Conservation (phyloP, 2,329 filamentous ascomycete genomes). For the Aspergillus udagawae region DNA sequence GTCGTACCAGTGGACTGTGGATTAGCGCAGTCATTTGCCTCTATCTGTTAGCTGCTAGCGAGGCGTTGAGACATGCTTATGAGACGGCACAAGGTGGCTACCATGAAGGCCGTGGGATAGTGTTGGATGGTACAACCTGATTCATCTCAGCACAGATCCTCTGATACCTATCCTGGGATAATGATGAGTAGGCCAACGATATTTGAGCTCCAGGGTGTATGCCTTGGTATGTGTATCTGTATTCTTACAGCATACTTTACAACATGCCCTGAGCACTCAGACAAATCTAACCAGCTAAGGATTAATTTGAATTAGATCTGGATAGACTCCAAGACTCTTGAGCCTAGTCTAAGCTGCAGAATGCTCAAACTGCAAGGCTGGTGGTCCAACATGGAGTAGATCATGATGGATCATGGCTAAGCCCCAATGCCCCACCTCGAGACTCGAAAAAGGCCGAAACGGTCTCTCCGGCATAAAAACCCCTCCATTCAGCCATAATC, state of each 20-base stretch:
- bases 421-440: slow-evolving; percentile 28
- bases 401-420: slow-evolving; percentile 23
- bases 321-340: background rate
- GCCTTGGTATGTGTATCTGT: background rate
- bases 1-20: background rate
- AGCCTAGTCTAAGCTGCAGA: background rate
- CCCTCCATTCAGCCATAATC: background rate
- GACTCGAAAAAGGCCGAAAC: background rate
- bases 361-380: background rate
- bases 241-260: background rate
- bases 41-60: background rate
- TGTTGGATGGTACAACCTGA: no score
- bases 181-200: background rate
- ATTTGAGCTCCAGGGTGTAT: background rate
- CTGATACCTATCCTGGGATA: background rate
- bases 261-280: background rate
- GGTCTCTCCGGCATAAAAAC: background rate
- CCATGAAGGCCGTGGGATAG: no score
- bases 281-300: background rate
- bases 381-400: background rate
- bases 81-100: no score
- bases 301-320: background rate
- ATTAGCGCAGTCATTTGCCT: background rate
- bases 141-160: no score
- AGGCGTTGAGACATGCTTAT: background rate